These are phyloP conservation scores for Borealophlyctis nickersoniae DNA, from an alignment of 192 early-diverging fungal species.

Conservation along the genomic window DNA sequence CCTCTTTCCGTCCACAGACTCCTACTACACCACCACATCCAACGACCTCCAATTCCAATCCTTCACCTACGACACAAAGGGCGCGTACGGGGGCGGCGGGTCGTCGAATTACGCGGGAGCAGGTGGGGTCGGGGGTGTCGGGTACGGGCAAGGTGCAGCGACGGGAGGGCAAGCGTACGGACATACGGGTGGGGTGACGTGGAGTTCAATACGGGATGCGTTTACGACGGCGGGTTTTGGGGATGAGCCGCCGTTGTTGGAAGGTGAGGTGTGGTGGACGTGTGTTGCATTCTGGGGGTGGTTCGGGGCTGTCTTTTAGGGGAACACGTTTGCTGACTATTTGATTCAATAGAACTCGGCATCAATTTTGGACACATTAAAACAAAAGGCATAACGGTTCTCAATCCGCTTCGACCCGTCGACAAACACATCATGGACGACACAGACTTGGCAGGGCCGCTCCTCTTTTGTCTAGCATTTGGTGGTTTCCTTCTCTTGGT, in stretches of 20 bases:
- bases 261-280: too few relatives aligned
- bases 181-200: constrained; percentile 24
- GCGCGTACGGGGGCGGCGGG: too few relatives aligned
- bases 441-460: constrained; percentile 91
- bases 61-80: too few relatives aligned
- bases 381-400: constrained; percentile 77
- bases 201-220: constrained; percentile 57
- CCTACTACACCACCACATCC: too few relatives aligned
- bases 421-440: constrained; percentile 89
- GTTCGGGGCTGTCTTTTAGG: not conserved
- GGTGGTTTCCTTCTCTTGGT: constrained; percentile 86
- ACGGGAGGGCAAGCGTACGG: too few relatives aligned
- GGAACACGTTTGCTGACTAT: constrained; percentile 1
- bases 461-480: constrained; percentile 86
- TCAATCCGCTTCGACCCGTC: constrained; percentile 68
- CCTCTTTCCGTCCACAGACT: too few relatives aligned
- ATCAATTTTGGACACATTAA: constrained; percentile 92
- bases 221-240: constrained; percentile 91
- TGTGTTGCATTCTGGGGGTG: not conserved
- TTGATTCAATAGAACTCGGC: constrained; percentile 71
- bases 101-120: too few relatives aligned
- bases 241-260: constrained; percentile 90
- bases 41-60: too few relatives aligned
- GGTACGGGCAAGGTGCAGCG: too few relatives aligned
- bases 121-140: too few relatives aligned